Conservation (phyloP, 2,329 filamentous ascomycete species). For the Emmonsia crescens region DNA sequence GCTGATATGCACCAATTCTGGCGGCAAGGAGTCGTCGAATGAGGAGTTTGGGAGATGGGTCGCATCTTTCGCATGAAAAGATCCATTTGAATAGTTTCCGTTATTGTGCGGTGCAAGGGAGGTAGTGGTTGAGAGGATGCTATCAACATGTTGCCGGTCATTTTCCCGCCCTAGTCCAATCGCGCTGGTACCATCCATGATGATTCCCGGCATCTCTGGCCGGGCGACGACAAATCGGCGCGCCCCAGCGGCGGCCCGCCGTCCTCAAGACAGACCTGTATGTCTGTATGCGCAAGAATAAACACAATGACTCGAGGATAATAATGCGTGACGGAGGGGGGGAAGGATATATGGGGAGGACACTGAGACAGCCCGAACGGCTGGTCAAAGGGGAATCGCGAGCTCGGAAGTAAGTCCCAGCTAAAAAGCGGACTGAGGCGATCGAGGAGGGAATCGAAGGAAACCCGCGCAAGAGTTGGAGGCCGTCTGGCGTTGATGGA, state of each 20-base stretch:
- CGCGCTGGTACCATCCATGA: slow-evolving; percentile 24
- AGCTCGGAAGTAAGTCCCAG: neutral
- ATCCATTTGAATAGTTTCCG: slow-evolving; percentile 4
- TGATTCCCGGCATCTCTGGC: slow-evolving; percentile 32
- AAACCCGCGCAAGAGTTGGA: neutral
- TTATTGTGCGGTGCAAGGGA: neutral
- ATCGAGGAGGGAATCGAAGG: neutral
- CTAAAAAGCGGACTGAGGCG: neutral
- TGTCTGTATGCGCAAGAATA: neutral
- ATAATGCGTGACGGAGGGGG: neutral
- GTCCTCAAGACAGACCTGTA: neutral
- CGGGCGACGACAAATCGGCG: slow-evolving; percentile 3
- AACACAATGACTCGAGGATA: neutral
- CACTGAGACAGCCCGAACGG: too few species aligned
- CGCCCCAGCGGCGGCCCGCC: slow-evolving; percentile 7
- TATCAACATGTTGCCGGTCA: neutral
- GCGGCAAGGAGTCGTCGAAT: slow-evolving; percentile 28
- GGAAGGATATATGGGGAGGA: neutral
- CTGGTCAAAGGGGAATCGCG: neutral
- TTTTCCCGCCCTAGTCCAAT: neutral
- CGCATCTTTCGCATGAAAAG: slow-evolving; percentile 6
- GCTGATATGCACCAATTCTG: slow-evolving; percentile 57
- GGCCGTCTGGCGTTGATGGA: neutral
- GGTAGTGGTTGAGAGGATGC: neutral
- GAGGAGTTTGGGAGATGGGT: neutral